Conservation (phyloP, 768 basidiomycete species). For the Collybia mongolica region DNA sequence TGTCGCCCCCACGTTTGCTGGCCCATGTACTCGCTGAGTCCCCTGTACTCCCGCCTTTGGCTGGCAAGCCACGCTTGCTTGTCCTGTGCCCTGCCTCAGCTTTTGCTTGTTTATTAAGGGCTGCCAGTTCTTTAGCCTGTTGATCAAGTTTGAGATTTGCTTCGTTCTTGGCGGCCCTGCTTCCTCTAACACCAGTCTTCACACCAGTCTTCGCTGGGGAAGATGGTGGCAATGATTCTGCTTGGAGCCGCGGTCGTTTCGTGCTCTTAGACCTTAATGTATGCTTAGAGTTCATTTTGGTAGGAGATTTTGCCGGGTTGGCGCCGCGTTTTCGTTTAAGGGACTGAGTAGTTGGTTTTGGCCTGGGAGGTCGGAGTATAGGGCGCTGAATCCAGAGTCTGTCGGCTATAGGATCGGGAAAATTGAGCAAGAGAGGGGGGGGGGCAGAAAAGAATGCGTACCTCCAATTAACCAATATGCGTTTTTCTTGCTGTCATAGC, state of each 20-base stretch:
- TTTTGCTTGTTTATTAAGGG: conserved; percentile 53
- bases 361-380: conserved; percentile 22
- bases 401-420: conserved; percentile 48
- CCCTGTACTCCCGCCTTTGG: neutral
- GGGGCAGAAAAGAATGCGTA: conserved; percentile 28
- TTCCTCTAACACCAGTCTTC: conserved; percentile 30
- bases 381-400: conserved; percentile 87
- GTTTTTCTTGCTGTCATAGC: conserved; percentile 76
- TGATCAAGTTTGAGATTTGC: conserved; percentile 69
- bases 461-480: conserved; percentile 87
- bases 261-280: conserved; percentile 14
- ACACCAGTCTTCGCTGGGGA: conserved; percentile 20
- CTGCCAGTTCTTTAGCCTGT: conserved; percentile 68
- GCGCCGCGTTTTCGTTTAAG: conserved; percentile 39
- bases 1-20: conserved; percentile 8
- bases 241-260: conserved; percentile 22
- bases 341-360: conserved; percentile 5
- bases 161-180: conserved; percentile 67
- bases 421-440: neutral
- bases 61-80: conserved; percentile 2
- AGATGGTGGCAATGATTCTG: neutral
- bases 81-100: conserved; percentile 14
- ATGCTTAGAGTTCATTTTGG: neutral
- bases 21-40: too few species aligned
- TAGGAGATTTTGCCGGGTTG: neutral